A percentile compares a stretch with the other conserved stretches of the same genome.
phyloP scores from a whole-genome alignment of 805 yeast genomes.

The Sugiyamaella floridensis region DNA sequence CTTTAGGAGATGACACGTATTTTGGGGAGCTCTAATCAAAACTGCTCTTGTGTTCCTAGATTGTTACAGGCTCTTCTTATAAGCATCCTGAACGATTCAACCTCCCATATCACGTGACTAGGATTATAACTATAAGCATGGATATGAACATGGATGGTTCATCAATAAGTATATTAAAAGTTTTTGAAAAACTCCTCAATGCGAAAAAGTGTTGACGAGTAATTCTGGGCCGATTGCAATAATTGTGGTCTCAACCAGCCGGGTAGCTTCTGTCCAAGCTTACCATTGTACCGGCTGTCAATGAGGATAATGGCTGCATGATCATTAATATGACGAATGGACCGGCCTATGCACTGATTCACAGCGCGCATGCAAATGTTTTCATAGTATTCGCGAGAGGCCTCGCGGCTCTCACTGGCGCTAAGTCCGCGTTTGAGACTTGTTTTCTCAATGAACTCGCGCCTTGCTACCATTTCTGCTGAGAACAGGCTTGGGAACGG shows the following conservation, averaged over 20 bases:
- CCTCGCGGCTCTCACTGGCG: constrained; percentile 25
- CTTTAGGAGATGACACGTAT: no score
- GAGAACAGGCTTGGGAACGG: constrained; percentile 84
- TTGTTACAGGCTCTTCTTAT: background rate
- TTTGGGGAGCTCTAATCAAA: no score
- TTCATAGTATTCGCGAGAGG: constrained; percentile 61
- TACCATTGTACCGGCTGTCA: constrained; percentile 48
- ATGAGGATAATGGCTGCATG: constrained; percentile 68
- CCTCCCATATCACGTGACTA: background rate
- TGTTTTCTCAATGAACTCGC: constrained; percentile 52
- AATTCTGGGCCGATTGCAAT: constrained; percentile 19
- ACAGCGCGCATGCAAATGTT: constrained; percentile 85
- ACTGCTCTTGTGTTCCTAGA: no score
- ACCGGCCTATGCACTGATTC: constrained; percentile 87
- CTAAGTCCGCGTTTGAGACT: constrained; percentile 46
- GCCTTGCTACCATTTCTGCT: constrained; percentile 71
- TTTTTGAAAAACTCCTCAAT: constrained; percentile 1
- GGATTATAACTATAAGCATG: background rate
- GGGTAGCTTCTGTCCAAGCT: constrained; percentile 51
- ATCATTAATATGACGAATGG: constrained; percentile 78
- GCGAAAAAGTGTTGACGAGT: background rate
- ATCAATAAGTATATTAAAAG: no score
- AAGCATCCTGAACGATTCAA: background rate
- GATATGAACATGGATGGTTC: background rate
- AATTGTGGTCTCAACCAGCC: constrained; percentile 47